These are phyloP conservation scores for Oryza rufipogon DNA, from an alignment of 176 grass and related monocot genomes.

Conservation along the genomic window DNA sequence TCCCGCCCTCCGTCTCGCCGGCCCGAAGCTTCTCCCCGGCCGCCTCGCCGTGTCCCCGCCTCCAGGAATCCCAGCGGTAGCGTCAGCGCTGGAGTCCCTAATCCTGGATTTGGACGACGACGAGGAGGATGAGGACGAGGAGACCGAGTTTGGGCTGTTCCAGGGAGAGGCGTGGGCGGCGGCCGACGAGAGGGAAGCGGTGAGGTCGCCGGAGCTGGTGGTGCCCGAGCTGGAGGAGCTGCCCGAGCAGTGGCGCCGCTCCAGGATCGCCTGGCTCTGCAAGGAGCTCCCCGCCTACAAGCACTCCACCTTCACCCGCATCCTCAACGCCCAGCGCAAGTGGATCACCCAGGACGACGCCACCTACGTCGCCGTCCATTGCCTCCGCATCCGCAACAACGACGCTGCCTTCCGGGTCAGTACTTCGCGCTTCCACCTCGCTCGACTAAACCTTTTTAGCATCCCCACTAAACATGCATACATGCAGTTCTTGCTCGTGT, in stretches of 20 bases:
- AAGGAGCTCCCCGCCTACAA: slow-evolving; percentile 98
- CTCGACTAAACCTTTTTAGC: slow-evolving; percentile 13
- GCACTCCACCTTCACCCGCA: slow-evolving; percentile 83
- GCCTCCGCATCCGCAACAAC: slow-evolving; percentile 87
- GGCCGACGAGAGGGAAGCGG: slow-evolving; percentile 57
- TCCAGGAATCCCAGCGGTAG: slow-evolving; percentile 7
- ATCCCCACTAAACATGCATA: neutral
- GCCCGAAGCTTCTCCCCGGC: slow-evolving; percentile 16
- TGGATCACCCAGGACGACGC: slow-evolving; percentile 90
- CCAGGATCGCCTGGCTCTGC: slow-evolving; percentile 96
- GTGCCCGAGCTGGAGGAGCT: slow-evolving; percentile 85
- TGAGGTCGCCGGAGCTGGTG: slow-evolving; percentile 66
- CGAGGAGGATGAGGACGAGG: slow-evolving; percentile 42
- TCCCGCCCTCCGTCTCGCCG: slow-evolving; percentile 24
- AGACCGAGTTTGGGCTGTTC: slow-evolving; percentile 31
- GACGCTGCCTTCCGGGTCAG: slow-evolving; percentile 84
- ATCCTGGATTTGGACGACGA: slow-evolving; percentile 41
- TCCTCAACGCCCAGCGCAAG: slow-evolving; percentile 96
- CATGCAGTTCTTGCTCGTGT: neutral
- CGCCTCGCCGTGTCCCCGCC: slow-evolving; percentile 15
- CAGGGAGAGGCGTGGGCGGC: slow-evolving; percentile 45
- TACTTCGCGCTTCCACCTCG: slow-evolving; percentile 11
- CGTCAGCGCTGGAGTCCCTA: slow-evolving; percentile 43
- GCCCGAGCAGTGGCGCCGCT: slow-evolving; percentile 91
- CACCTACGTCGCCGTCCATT: slow-evolving; percentile 87